Conservation (phyloP, 2,329 filamentous ascomycete genomes). For the Fonsecaea nubica region DNA sequence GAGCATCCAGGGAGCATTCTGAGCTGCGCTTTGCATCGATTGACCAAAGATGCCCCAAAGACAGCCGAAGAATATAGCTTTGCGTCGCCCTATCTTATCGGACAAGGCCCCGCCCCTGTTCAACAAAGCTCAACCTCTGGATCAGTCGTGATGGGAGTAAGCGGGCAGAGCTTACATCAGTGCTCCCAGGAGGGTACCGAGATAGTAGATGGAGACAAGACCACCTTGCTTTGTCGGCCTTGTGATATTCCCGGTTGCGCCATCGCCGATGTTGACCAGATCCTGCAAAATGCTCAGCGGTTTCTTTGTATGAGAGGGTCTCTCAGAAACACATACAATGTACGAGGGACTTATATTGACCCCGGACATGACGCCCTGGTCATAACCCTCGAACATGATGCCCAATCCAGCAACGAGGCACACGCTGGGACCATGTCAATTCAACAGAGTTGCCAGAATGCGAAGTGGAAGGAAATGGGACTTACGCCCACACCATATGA, state of each 20-base stretch:
- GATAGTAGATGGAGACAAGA: slow-evolving; percentile 47
- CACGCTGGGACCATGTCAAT: slow-evolving; percentile 4
- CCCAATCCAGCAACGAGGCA: slow-evolving; percentile 9
- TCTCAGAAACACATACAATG: not conserved
- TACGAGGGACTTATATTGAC: slow-evolving; percentile 61
- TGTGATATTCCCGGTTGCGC: slow-evolving; percentile 1
- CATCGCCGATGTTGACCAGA: slow-evolving; percentile 16
- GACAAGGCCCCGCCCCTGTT: slow-evolving; percentile 61
- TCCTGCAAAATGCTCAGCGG: not conserved
- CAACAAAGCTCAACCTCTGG: not conserved
- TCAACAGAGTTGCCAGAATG: not conserved
- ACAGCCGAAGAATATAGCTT: slow-evolving; percentile 66
- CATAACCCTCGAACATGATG: slow-evolving; percentile 55
- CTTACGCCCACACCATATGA: slow-evolving; percentile 11
- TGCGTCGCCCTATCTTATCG: slow-evolving; percentile 67
- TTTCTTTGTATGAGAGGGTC: not conserved
- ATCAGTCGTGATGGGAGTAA: not conserved
- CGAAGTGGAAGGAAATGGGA: not conserved
- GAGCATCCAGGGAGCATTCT: slow-evolving; percentile 73
- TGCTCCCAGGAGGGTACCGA: slow-evolving; percentile 69
- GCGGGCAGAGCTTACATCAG: slow-evolving; percentile 47
- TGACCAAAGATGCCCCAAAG: slow-evolving; percentile 68
- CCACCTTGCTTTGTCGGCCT: slow-evolving; percentile 6
- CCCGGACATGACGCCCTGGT: slow-evolving; percentile 48
- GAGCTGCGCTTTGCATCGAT: slow-evolving; percentile 68